Base-by-base conservation (phyloP, 352 stramenopile genomes). In the Pythium brachiatum region DNA sequence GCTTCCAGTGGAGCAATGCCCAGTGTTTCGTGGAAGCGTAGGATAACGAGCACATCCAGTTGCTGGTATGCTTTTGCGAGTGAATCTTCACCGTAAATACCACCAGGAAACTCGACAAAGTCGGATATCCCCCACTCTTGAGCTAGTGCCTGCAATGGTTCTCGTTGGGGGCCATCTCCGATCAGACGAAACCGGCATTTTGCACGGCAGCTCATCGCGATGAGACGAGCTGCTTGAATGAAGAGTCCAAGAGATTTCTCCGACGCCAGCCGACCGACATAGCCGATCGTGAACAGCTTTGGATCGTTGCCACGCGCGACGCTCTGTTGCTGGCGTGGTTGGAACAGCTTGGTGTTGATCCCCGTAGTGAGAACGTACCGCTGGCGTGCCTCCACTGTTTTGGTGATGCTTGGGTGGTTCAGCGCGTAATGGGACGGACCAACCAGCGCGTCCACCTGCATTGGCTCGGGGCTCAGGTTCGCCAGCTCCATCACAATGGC, bases 191-290 rank as follows among this genome's bases (percentile, higher is more conserved):
- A 48, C 9, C 44, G 62, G 34, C 47, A 64, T 26, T 32, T 39
- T 61, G 75, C 11, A 47, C 47, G 27, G 16, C 74, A 85, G 11
- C 53, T 27, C 2, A 23, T 60, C 11, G 39, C 27, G 18, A 88
- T 34, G 1, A 72, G 50, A 34, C 68, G 72, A 50, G 76, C 74
- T 9, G 62, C 53, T 12, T 44, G 53, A 20, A 88, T 9, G 27
- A 83, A 48, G 31, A 85, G 48, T 1, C 76, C 78, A 25, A 85
- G 44, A 0, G 74, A 82, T 53, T 88, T 88, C 20, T 88, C 78
- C 0, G 70, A 67, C n/a, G 67, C 34, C 7, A 88, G 52, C 18
- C 78, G 73, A 1, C 76, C 78, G 0, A 88, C 43, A 44, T 80
- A 83, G 15, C 78, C 78, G 36, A 88, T 66, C 15, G 78, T 62